Percentiles rank a stretch among this genome's conserved stretches.
Conservation (phyloP, 768 basidiomycete species). For the Macrocybe gigantea region DNA sequence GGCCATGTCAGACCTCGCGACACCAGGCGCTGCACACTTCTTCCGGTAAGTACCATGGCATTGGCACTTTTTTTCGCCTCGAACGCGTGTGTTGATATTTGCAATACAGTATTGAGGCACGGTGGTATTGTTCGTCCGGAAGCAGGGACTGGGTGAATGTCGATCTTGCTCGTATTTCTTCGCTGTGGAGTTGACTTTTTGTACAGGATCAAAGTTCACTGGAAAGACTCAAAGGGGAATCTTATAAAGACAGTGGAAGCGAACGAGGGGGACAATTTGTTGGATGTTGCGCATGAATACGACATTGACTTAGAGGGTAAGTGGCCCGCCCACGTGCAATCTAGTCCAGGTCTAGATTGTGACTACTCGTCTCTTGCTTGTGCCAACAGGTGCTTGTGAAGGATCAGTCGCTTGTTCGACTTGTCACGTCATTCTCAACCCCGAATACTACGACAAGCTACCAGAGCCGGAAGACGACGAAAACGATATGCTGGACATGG, state of each 20-base stretch:
- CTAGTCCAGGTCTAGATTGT: not conserved
- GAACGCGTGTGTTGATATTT: not conserved
- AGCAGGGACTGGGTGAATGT: slow-evolving; percentile 61
- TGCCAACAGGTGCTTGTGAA: slow-evolving; percentile 81
- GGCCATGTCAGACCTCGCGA: not conserved
- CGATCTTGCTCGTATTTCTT: not conserved
- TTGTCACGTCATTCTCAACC: slow-evolving; percentile 86
- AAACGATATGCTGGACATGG: slow-evolving; percentile 98
- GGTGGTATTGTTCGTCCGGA: slow-evolving; percentile 54
- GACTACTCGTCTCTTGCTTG: not conserved
- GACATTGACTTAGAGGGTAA: slow-evolving; percentile 94
- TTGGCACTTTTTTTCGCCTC: not conserved
- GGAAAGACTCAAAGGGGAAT: slow-evolving; percentile 82
- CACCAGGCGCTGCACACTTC: slow-evolving; percentile 9
- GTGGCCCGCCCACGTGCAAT: slow-evolving; percentile 10
- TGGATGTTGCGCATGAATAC: slow-evolving; percentile 89
- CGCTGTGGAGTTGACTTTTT: not conserved
- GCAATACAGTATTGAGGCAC: slow-evolving; percentile 28
- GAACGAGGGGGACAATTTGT: slow-evolving; percentile 90
- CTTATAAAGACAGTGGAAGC: slow-evolving; percentile 86
- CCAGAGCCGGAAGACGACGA: slow-evolving; percentile 97
- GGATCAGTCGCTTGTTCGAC: slow-evolving; percentile 96
- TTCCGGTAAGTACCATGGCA: slow-evolving; percentile 5
- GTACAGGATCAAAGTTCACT: slow-evolving; percentile 79
- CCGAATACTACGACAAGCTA: slow-evolving; percentile 77